Base-by-base conservation (phyloP, 345 rosid genomes). In the Aurinia saxatilis region DNA sequence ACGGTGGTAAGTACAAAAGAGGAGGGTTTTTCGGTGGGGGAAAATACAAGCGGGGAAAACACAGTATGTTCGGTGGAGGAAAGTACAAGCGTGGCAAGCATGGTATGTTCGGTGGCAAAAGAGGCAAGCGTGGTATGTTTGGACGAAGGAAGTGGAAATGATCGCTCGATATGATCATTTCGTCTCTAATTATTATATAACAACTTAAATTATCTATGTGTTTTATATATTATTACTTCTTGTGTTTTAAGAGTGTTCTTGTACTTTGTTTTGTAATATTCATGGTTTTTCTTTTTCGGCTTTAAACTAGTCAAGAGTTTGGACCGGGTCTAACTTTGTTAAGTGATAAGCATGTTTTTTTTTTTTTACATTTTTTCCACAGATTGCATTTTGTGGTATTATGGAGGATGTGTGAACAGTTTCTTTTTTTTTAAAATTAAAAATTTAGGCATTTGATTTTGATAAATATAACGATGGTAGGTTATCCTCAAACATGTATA, bases 61-160 rank as follows among this genome's bases (percentile, higher is more conserved):
- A 71, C 5, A 14, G 75, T 4, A 71, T 71, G 70, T 62, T 60
- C 8, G 67, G 16, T 11, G 25, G 68, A 47, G 74, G 74, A 2
- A 70, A 70, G 29, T 27, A 70, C 30, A 63, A 70, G 47, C 75
- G 70, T 10, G 74, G 69, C 21, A 71, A 65, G 4, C 75, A 72
- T 12, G 25, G 25, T 4, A 21, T 21, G 25, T 21, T 21, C 4
- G 25, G 25, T 1, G 25, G 25, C 25, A 72, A 72, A 50, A 62
- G 71, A 44, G 75, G 75, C 16, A 71, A 71, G 33, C 65, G 18
- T 17, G 70, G 75, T 48, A 64, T 71, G 54, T 71, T 71, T 41
- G 70, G 75, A 29, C 68, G 64, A 34, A 63, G 55, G 49, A 71
- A 71, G 40, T 64, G 75, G 75, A 71, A 71, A 63, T 71, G 51